These are phyloP conservation scores for Penicillium silybi DNA, from an alignment of 495 filamentous ascomycete species.

Conservation along the genomic window DNA sequence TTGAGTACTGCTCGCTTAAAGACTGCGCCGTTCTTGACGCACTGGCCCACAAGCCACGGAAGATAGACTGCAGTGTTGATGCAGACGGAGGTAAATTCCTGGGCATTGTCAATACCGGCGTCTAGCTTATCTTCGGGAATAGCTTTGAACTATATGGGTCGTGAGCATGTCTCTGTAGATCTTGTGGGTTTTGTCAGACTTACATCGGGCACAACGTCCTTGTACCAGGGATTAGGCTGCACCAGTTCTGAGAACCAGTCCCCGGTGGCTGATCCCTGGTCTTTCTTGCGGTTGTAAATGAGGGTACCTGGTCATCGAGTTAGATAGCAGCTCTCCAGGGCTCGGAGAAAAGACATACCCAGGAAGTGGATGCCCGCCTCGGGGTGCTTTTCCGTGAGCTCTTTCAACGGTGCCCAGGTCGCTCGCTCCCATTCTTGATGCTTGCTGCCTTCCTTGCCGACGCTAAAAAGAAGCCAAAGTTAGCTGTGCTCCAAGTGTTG, in stretches of 20 bases:
- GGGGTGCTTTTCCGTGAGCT: constrained; percentile 65
- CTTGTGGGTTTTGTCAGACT: not conserved
- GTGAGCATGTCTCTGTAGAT: constrained; percentile 3
- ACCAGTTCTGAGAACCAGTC: constrained; percentile 62
- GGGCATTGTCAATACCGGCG: constrained; percentile 61
- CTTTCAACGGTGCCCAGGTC: constrained; percentile 64
- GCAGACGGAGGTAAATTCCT: constrained; percentile 76
- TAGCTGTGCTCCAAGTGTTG: not conserved
- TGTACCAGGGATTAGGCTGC: constrained; percentile 76
- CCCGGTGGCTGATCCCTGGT: constrained; percentile 45
- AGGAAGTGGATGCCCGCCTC: constrained; percentile 91
- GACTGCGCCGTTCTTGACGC: constrained; percentile 62
- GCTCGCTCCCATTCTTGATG: constrained; percentile 59
- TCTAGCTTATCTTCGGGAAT: constrained; percentile 54
- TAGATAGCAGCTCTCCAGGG: not conserved
- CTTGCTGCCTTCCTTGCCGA: constrained; percentile 49
- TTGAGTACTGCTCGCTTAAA: constrained; percentile 57
- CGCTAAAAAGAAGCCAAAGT: constrained; percentile 29
- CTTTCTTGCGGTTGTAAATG: constrained; percentile 63
- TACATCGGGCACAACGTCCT: constrained; percentile 69
- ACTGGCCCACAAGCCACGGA: constrained; percentile 75
- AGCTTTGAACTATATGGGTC: constrained; percentile 45
- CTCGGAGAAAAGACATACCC: constrained; percentile 40
- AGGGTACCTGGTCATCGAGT: constrained; percentile 37
- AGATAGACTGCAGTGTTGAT: constrained; percentile 89